phyloP scores from a whole-genome alignment of 371 early-diverging fungal species.

The Rhizopus stolonifer region DNA sequence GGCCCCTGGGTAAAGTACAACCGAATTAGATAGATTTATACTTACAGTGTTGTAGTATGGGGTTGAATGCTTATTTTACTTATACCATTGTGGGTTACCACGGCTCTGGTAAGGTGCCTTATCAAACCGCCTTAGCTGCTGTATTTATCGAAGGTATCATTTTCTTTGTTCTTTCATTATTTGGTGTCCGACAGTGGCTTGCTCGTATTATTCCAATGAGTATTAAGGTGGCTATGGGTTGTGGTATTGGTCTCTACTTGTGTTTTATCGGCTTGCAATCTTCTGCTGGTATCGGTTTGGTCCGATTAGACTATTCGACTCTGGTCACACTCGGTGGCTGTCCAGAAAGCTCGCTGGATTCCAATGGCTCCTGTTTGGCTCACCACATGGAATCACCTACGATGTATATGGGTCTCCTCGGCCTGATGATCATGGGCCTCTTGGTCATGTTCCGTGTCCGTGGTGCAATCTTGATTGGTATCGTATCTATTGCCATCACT shows the following conservation, averaged over 20 bases:
- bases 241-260: constrained; percentile 78
- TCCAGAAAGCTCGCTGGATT: constrained; percentile 50
- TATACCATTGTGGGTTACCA: constrained; percentile 80
- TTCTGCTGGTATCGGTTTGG: constrained; percentile 77
- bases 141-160: constrained; percentile 81
- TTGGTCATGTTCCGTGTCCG: constrained; percentile 66
- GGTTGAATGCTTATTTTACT: constrained; percentile 80
- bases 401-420: constrained; percentile 75
- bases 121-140: constrained; percentile 71
- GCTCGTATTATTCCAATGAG: constrained; percentile 71
- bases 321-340: constrained; percentile 72
- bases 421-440: constrained; percentile 67
- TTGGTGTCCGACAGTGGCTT: constrained; percentile 79
- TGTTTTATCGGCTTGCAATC: constrained; percentile 75
- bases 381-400: constrained; percentile 68
- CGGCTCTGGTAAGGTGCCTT: constrained; percentile 68
- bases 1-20: constrained; percentile 64
- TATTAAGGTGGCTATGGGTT: constrained; percentile 72
- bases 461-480: constrained; percentile 74
- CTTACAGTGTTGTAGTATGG: no score
- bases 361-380: constrained; percentile 48
- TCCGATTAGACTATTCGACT: constrained; percentile 59
- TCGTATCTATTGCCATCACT: constrained; percentile 67
- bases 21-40: no score
- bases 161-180: constrained; percentile 67